Evolutionary conservation across 2,329 filamentous ascomycete genomes (phyloP).

Genomic region (Arthrobotrys sphaeroides): DNA sequence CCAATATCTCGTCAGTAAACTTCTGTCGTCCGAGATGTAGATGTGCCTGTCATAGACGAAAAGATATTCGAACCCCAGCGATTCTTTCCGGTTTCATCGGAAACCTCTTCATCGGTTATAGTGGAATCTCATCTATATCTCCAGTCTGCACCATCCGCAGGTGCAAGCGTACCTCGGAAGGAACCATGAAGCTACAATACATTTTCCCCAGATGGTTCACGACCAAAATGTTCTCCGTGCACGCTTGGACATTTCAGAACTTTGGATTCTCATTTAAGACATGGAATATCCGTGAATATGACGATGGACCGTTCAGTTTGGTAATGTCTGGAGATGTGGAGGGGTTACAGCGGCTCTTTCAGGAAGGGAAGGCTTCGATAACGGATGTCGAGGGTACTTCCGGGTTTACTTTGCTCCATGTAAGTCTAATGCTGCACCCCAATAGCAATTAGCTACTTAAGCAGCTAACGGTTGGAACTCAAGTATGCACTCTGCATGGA

Average conservation of each 20-base stretch:
- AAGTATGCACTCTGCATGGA: no score
- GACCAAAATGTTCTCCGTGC: not conserved
- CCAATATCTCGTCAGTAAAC: not conserved
- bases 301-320: not conserved
- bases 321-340: not conserved
- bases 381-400: not conserved
- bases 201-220: constrained; percentile 8
- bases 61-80: not conserved
- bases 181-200: constrained; percentile 2
- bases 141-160: not conserved
- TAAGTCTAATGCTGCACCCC: not conserved
- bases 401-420: not conserved
- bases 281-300: not conserved
- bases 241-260: not conserved
- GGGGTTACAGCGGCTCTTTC: not conserved
- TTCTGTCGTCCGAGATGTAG: not conserved
- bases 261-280: not conserved
- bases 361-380: not conserved
- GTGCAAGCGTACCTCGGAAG: not conserved
- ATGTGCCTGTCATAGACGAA: not conserved
- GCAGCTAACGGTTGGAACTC: no score
- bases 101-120: constrained; percentile 5
- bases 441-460: no score
- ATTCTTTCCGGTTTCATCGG: not conserved
- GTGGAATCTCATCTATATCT: constrained; percentile 6